Evolutionary conservation across 2,329 filamentous ascomycete species (phyloP).

Genomic region (Ophiostoma triangulosporum): DNA sequence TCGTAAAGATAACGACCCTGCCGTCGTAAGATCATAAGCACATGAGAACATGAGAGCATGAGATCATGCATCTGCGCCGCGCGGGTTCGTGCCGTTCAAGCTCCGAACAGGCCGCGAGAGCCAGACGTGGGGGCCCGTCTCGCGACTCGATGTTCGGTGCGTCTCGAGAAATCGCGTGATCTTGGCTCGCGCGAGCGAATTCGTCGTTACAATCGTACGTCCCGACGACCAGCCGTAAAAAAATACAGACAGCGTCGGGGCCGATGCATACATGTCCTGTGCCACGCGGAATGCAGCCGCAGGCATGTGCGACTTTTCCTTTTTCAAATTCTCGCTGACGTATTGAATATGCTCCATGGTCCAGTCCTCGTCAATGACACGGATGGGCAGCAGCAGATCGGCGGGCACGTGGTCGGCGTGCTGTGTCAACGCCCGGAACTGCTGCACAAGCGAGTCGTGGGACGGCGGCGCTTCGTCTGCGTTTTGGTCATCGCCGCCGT

Average conservation of each 20-base stretch:
- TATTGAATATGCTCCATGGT: slow-evolving; percentile 21
- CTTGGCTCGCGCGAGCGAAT: slow-evolving; percentile 51
- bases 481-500: background rate
- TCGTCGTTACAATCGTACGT: slow-evolving; percentile 57
- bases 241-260: slow-evolving; percentile 53
- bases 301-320: slow-evolving; percentile 19
- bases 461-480: slow-evolving; percentile 13
- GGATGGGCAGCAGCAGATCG: slow-evolving; percentile 40
- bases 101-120: slow-evolving; percentile 10
- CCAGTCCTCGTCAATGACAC: slow-evolving; percentile 35
- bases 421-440: slow-evolving; percentile 24
- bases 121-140: slow-evolving; percentile 10
- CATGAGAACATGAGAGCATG: too few species aligned
- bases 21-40: background rate
- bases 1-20: background rate
- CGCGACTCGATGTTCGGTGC: slow-evolving; percentile 6
- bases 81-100: slow-evolving; percentile 12
- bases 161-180: slow-evolving; percentile 25
- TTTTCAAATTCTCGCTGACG: slow-evolving; percentile 6
- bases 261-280: slow-evolving; percentile 20
- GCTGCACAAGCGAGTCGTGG: slow-evolving; percentile 9
- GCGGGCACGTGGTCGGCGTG: slow-evolving; percentile 23
- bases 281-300: slow-evolving; percentile 27
- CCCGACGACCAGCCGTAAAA: slow-evolving; percentile 54
- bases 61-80: background rate